Base-by-base conservation (phyloP, 2,329 filamentous ascomycete species). In the Pseudogymnoascus sp. region DNA sequence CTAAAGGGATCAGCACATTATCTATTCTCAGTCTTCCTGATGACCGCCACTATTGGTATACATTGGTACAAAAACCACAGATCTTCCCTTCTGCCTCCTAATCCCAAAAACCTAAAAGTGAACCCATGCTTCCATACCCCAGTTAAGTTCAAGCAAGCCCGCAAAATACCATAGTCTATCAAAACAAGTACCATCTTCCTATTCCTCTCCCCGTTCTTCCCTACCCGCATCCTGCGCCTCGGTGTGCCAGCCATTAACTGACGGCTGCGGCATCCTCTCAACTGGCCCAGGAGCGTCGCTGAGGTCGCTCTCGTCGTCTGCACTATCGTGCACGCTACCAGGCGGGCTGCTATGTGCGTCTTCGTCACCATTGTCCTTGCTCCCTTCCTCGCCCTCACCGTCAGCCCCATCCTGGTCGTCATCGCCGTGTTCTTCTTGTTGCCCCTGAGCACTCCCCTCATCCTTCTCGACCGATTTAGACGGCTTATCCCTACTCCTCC, bases 251-350 rank as follows among this genome's bases (percentile, higher is more conserved):
- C 50, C 50, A 56, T 56, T 56, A 33, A 56, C 19, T 5, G 50
- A 56, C 29, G 50, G 50, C 29, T 56, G 50, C 6, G 50, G 29
- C 50, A 56, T 38, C 21, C 50, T 56, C 26, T 56, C 50, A 33
- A 56, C 50, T 33, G 50, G 50, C 2, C 50, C 50, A 9, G 72
- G 72, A 11, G 82, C 72, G 68, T 83, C 81, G 63, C 79, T 82
- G 2, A 83, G 72, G 71, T 83, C 81, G 65, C 79, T 82, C 66
- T 83, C 81, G 64, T 82, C 80, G 67, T 83, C 81, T 0, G 80
- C 80, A 67, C 76, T 77, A 64, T 82, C 80, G 46, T 82, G 77
- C 0, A 81, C 70, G 59, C 78, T 75, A 9, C 72, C 73, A 7
- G 67, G 67, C 7, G 62, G 50, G 19, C 50, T 56, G 17, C 50